These are phyloP conservation scores for Starmerella stigmatis DNA, from an alignment of 805 yeast species.

Conservation along the genomic window DNA sequence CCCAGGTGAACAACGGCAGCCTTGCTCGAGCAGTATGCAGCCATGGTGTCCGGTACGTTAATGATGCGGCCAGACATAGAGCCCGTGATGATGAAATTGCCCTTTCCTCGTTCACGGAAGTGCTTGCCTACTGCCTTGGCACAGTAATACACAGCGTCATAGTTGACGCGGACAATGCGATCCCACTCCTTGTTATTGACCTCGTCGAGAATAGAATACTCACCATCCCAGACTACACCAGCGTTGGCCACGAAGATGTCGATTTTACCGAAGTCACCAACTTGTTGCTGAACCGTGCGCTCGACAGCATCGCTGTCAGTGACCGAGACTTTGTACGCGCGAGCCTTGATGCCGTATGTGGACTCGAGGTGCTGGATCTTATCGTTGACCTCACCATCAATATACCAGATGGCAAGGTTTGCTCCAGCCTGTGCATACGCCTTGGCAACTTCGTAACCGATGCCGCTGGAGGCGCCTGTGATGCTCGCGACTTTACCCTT, in stretches of 20 bases:
- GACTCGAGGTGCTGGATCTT: constrained; percentile 46
- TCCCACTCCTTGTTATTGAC: constrained; percentile 55
- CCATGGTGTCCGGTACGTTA: constrained; percentile 79
- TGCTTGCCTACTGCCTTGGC: constrained; percentile 64
- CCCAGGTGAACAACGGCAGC: constrained; percentile 73
- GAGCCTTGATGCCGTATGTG: constrained; percentile 50
- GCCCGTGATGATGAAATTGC: constrained; percentile 75
- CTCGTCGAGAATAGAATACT: constrained; percentile 41
- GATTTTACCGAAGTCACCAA: constrained; percentile 63
- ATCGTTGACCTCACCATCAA: no score
- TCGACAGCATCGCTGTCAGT: constrained; percentile 43
- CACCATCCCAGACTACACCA: constrained; percentile 76
- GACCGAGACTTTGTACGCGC: constrained; percentile 55
- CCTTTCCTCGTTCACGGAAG: constrained; percentile 65
- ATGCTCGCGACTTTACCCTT: no score
- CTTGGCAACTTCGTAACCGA: no score
- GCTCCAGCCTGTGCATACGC: no score
- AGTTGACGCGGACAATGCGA: constrained; percentile 60
- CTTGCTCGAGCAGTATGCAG: constrained; percentile 75
- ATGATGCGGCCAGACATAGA: constrained; percentile 84
- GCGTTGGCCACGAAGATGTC: constrained; percentile 86
- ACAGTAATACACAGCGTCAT: constrained; percentile 73
- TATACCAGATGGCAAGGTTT: no score
- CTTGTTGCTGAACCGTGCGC: constrained; percentile 41
- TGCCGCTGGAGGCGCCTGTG: no score